These are phyloP conservation scores for Zymoseptoria tritici DNA, from an alignment of 2,329 filamentous ascomycete species.

Conservation along the genomic window DNA sequence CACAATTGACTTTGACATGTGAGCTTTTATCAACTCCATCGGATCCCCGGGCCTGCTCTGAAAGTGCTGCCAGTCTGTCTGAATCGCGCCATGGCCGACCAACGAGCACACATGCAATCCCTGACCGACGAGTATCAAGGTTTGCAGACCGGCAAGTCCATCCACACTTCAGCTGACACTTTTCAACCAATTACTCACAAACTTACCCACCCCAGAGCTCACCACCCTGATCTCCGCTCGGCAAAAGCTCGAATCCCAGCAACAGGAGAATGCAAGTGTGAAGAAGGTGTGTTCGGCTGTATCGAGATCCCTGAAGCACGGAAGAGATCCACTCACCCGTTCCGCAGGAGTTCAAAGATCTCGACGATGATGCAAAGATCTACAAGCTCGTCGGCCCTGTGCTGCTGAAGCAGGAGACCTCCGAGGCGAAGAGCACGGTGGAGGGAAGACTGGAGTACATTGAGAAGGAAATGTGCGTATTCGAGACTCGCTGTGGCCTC, in stretches of 20 bases:
- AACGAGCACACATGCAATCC: conserved; percentile 69
- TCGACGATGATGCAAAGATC: conserved; percentile 77
- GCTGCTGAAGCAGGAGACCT: conserved; percentile 86
- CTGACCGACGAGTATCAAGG: conserved; percentile 84
- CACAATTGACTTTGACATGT: neutral
- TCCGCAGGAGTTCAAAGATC: conserved; percentile 66
- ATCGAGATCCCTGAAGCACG: neutral
- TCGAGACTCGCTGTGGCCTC: neutral
- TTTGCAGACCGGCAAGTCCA: conserved; percentile 64
- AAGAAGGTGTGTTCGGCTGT: conserved; percentile 53
- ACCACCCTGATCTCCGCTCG: conserved; percentile 67
- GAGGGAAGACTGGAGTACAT: conserved; percentile 90
- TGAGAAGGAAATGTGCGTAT: conserved; percentile 75
- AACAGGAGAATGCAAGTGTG: conserved; percentile 84
- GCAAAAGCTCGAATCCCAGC: conserved; percentile 89
- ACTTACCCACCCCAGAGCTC: conserved; percentile 54
- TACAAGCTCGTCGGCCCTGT: conserved; percentile 95
- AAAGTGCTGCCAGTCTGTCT: neutral
- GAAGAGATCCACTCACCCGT: neutral
- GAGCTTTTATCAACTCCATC: neutral
- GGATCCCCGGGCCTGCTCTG: no score
- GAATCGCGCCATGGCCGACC: conserved; percentile 28
- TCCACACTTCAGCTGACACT: neutral
- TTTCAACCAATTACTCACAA: conserved; percentile 1
- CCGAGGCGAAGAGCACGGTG: conserved; percentile 83